A percentile compares a stretch with the other conserved stretches of the same genome.
These are phyloP conservation scores for Mrakiaceae sp. DNA, from an alignment of 1,284 basidiomycete species.

Conservation along the genomic window DNA sequence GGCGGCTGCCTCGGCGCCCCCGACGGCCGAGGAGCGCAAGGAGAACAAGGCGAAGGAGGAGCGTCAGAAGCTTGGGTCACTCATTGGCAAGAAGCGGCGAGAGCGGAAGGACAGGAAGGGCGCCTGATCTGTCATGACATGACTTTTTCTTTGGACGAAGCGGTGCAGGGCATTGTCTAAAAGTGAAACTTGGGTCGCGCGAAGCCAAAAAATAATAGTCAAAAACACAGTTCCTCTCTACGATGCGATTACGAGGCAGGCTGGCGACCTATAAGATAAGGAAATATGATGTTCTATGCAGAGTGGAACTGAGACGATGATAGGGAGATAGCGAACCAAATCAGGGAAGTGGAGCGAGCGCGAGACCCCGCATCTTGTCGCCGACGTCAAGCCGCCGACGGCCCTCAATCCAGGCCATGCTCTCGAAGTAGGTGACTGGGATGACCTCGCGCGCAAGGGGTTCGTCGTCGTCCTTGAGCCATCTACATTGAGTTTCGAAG, in stretches of 20 bases:
- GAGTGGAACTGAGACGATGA: no score
- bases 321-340: no score
- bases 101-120: constrained; percentile 23
- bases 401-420: constrained; percentile 72
- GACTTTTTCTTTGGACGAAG: no score
- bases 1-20: constrained; percentile 19
- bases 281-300: no score
- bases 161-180: no score
- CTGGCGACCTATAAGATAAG: no score
- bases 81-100: constrained; percentile 37
- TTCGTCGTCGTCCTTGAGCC: constrained; percentile 34
- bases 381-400: constrained; percentile 42
- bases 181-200: no score
- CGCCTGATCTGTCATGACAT: no score
- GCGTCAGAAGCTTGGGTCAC: constrained; percentile 30
- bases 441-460: constrained; percentile 48
- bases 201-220: no score
- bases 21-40: constrained; percentile 30
- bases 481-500: constrained; percentile 29
- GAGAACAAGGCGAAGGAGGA: constrained; percentile 29
- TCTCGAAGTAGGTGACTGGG: constrained; percentile 48
- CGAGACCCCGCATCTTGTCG: constrained; percentile 28
- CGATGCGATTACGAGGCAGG: no score
- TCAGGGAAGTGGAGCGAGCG: no score
- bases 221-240: no score